phyloP scores from a whole-genome alignment of 495 filamentous ascomycete species.

The Penicillium lagena region DNA sequence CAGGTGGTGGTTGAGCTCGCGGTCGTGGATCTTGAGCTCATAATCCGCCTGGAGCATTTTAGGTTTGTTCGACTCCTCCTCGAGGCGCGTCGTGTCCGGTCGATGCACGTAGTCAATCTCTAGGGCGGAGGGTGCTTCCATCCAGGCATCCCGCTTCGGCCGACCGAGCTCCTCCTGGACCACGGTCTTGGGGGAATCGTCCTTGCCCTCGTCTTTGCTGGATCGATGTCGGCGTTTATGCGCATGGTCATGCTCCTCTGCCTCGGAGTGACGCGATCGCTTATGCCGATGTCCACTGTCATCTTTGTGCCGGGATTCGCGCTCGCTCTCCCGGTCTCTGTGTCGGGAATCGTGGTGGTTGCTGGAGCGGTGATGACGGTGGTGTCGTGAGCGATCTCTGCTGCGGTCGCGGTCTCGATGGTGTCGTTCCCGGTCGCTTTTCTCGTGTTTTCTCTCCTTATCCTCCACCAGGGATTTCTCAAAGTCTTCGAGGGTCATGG shows the following conservation, averaged over 20 bases:
- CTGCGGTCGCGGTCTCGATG: constrained; percentile 35
- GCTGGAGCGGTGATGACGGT: constrained; percentile 31
- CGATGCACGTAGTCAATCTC: constrained; percentile 83
- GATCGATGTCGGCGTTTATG: constrained; percentile 31
- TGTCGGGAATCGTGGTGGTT: constrained; percentile 13
- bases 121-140: constrained; percentile 76
- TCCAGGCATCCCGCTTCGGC: constrained; percentile 79
- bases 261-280: constrained; percentile 42
- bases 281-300: constrained; percentile 48
- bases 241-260: constrained; percentile 29
- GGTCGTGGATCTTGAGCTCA: constrained; percentile 70
- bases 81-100: constrained; percentile 36
- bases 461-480: constrained; percentile 43
- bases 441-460: constrained; percentile 28
- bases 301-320: constrained; percentile 30
- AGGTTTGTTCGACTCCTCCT: constrained; percentile 36
- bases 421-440: constrained; percentile 27
- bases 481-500: constrained; percentile 50
- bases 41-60: constrained; percentile 57
- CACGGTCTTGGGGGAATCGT: constrained; percentile 14
- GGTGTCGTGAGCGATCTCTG: constrained; percentile 31
- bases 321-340: too few species aligned
- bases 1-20: constrained; percentile 73
- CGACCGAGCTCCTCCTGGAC: constrained; percentile 31
- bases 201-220: constrained; percentile 19